These are phyloP conservation scores for Naganishia vaughanmartiniae DNA, from an alignment of 768 basidiomycete species.

Conservation along the genomic window DNA sequence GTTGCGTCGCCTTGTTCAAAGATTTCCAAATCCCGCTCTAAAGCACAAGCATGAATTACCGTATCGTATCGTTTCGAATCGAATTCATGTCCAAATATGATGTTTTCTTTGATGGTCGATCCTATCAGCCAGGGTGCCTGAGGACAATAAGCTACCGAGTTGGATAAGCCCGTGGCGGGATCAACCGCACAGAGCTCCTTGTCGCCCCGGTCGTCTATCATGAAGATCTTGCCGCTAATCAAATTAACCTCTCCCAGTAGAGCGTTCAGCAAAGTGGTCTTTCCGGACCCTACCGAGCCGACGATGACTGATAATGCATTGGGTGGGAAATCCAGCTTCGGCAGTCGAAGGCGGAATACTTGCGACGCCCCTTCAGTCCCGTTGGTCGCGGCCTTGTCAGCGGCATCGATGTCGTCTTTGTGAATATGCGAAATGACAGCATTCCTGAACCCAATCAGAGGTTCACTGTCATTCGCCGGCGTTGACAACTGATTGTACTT, in stretches of 20 bases:
- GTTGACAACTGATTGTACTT: constrained; percentile 52
- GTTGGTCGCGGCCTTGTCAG: constrained; percentile 7
- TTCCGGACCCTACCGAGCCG: constrained; percentile 47
- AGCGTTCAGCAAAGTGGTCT: constrained; percentile 46
- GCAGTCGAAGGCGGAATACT: constrained; percentile 42
- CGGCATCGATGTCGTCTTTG: constrained; percentile 9
- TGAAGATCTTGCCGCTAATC: constrained; percentile 45
- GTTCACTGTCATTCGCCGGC: constrained; percentile 41
- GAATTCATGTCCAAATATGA: constrained; percentile 45
- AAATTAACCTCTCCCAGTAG: constrained; percentile 48
- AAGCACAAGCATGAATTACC: constrained; percentile 48
- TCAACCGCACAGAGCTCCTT: constrained; percentile 45
- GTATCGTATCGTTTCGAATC: constrained; percentile 46
- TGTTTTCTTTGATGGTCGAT: constrained; percentile 49
- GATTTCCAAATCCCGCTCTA: constrained; percentile 48
- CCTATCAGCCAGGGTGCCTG: constrained; percentile 50
- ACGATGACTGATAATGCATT: constrained; percentile 42
- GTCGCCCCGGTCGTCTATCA: constrained; percentile 49
- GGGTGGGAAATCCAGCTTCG: constrained; percentile 44
- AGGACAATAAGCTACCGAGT: constrained; percentile 47
- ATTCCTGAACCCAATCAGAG: constrained; percentile 51
- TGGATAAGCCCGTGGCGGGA: constrained; percentile 43
- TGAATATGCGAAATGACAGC: constrained; percentile 42
- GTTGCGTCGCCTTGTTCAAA: constrained; percentile 57
- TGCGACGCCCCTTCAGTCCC: constrained; percentile 23